Evolutionary conservation across 805 yeast species (phyloP).

Genomic region (Wickerhamiella bombiphila): DNA sequence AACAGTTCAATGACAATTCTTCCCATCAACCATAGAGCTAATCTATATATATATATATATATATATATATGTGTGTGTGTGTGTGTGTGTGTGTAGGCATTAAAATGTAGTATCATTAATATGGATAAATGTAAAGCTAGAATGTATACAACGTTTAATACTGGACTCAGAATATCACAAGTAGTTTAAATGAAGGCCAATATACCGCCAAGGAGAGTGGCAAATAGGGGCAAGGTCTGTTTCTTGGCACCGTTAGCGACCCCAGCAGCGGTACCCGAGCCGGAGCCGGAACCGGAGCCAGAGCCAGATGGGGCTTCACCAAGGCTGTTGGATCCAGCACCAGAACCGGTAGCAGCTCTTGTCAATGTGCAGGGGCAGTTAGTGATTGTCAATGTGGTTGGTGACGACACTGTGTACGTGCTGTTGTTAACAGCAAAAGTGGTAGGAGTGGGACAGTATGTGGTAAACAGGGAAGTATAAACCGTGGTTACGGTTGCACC

Average conservation of each 20-base stretch:
- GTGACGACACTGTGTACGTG: constrained; percentile 59
- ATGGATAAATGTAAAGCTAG: no score
- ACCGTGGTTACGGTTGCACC: no score
- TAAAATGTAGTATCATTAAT: no score
- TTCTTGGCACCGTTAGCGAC: constrained; percentile 10
- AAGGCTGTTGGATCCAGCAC: not conserved
- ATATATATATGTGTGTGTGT: no score
- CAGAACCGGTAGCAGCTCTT: constrained; percentile 12
- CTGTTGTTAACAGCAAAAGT: constrained; percentile 43
- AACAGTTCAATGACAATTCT: no score
- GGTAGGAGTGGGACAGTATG: constrained; percentile 72
- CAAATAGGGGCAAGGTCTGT: not conserved
- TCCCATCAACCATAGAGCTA: no score
- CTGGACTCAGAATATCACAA: no score
- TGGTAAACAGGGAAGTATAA: constrained; percentile 60
- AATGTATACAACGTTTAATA: no score
- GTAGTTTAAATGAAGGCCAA: no score
- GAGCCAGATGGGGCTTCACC: not conserved
- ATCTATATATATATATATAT: no score
- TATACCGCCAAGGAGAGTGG: not conserved
- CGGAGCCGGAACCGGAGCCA: not conserved
- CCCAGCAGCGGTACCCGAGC: constrained; percentile 21
- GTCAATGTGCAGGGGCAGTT: constrained; percentile 61
- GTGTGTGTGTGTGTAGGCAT: no score
- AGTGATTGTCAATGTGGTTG: constrained; percentile 72